Evolutionary conservation across 495 filamentous ascomycete genomes (phyloP).

Genomic region (Lentithecium fluviatile): DNA sequence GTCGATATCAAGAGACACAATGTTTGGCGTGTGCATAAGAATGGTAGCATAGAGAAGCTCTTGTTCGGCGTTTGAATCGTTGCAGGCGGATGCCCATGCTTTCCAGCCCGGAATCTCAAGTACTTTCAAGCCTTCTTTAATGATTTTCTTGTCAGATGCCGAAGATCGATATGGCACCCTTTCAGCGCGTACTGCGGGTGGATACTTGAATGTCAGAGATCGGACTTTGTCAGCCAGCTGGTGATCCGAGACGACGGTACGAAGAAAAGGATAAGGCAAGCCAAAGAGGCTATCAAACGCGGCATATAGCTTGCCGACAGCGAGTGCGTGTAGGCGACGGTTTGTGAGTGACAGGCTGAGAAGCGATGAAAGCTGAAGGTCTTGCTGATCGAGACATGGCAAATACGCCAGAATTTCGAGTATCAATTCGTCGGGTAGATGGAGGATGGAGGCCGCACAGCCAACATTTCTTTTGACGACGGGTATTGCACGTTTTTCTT

Average conservation of each 20-base stretch:
- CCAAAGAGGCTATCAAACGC: constrained; percentile 6
- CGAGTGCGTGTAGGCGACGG: constrained; percentile 8
- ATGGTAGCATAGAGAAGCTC: constrained; percentile 13
- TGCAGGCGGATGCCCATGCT: constrained; percentile 7
- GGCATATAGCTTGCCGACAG: background rate
- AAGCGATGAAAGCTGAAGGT: constrained; percentile 2
- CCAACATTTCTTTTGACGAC: background rate
- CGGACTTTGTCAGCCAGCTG: background rate
- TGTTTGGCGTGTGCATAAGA: constrained; percentile 16
- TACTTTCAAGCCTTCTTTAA: constrained; percentile 10
- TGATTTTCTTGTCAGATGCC: background rate
- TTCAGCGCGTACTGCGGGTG: background rate
- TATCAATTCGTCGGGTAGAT: constrained; percentile 16
- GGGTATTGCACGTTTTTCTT: background rate
- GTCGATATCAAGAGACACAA: constrained; percentile 2
- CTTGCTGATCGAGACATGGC: background rate
- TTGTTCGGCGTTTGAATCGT: background rate
- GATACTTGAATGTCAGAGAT: constrained; percentile 2
- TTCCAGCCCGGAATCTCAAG: constrained; percentile 18
- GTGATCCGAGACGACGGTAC: constrained; percentile 2
- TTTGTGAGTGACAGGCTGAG: constrained; percentile 7
- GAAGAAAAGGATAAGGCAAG: constrained; percentile 16
- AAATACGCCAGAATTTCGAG: constrained; percentile 21
- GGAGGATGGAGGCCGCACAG: background rate
- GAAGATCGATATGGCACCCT: background rate